Conservation (phyloP, 2,329 filamentous ascomycete species). For the Pseudogymnoascus sp. region DNA sequence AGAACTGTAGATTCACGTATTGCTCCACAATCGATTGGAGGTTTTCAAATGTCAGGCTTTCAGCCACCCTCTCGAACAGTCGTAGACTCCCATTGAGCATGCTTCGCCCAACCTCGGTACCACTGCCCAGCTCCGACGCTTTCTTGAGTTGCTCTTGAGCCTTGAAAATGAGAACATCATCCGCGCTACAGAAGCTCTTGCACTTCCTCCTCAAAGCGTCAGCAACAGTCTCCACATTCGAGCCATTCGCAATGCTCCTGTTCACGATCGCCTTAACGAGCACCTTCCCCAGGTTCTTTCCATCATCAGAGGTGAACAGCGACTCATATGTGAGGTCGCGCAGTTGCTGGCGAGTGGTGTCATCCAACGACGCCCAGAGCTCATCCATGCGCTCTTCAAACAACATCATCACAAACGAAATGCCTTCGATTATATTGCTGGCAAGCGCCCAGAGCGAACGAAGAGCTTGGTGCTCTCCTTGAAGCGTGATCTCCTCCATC, state of each 20-base stretch:
- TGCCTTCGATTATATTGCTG: constrained; percentile 87
- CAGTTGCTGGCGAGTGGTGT: constrained; percentile 61
- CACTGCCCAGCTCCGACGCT: constrained; percentile 70
- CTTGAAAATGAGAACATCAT: constrained; percentile 97
- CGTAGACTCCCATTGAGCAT: constrained; percentile 83
- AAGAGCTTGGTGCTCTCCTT: constrained; percentile 89
- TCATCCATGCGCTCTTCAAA: constrained; percentile 92
- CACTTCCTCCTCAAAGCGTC: constrained; percentile 89
- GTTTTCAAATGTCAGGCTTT: constrained; percentile 73
- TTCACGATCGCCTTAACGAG: constrained; percentile 98
- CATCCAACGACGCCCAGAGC: constrained; percentile 71
- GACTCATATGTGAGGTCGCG: constrained; percentile 77
- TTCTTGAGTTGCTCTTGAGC: constrained; percentile 91
- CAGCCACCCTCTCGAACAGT: constrained; percentile 83
- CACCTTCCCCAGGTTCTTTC: constrained; percentile 85
- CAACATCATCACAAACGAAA: constrained; percentile 89
- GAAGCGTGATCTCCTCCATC: constrained; percentile 85
- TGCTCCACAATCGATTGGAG: constrained; percentile 70
- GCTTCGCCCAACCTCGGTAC: constrained; percentile 69
- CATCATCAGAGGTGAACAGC: constrained; percentile 72
- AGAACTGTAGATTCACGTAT: constrained; percentile 79
- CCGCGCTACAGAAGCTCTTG: constrained; percentile 93
- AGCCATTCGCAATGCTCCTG: constrained; percentile 91
- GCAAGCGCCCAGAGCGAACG: constrained; percentile 81
- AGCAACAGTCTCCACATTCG: constrained; percentile 94